Evolutionary conservation across 345 rosid species (phyloP), one percentile per base, ranked within the genome.

Genomic region (Salix dunnii): DNA sequence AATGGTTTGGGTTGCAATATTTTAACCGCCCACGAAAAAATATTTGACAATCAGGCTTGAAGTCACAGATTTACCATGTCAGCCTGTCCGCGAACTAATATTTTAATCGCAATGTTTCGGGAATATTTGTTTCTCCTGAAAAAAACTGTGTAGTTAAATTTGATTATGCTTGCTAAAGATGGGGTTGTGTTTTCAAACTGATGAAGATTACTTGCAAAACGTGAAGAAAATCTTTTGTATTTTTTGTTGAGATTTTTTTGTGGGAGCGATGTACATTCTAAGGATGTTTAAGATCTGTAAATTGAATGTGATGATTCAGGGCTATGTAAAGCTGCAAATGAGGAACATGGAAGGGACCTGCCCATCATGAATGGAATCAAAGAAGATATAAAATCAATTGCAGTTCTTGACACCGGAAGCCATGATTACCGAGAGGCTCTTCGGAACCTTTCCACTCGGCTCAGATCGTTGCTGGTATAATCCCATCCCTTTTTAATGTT

Each of bases 311-410:
- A 63, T 78, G 68, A 30, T 28, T 48, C 69, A 91, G 96, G 96
- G 61, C 51, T 90, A 64, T 91, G 96, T 53, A 87, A 84, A 79
- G 86, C 79, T 61, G 94, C 94, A 14, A 85, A 81, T 31, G 88
- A 84, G 53, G 91, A 90, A 61, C 97, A 91, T 75, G 92, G 88
- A 30, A 89, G 91, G 89, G 88, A 85, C 73, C 87, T 91, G 9
- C 97, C 97, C 25, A 68, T 78, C 78, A 89, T 90, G 91, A 90
- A 90, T 80, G 94, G 94, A 43, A 90, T 90, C 78, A 90, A 84
- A 83, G 92, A 91, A 81, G 88, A 83, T 75, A 90, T 91, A 63
- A 91, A 91, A 79, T 85, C 93, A 9, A 82, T 88, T 78, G 88
- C 79, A 35, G 96, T 90, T 9, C 67, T 91, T 67, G 87, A 90